Base-by-base conservation (phyloP, 176 grass and related monocot genomes). In the Chloris gayana region DNA sequence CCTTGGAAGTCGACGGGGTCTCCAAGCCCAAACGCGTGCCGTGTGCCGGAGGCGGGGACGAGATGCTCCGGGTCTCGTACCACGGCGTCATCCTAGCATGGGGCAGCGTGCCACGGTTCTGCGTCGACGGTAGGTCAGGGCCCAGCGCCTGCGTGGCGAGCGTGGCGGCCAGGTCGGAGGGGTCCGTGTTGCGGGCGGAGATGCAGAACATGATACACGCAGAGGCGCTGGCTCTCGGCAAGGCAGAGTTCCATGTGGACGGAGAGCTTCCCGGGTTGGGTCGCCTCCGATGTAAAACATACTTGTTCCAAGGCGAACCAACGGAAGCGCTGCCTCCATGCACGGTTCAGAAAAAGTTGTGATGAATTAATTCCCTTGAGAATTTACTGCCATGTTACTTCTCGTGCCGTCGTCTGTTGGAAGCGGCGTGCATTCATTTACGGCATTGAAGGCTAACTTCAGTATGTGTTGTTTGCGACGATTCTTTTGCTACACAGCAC, bases 241-340 rank as follows among this genome's bases (percentile, higher is more conserved):
- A 65, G 39, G 59, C 29, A 21, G 9, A 50, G 27, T 78, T 65
- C 21, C 18, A 64, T 4, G 60, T 77, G 9, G 27, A 77, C 9
- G 75, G 75, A 64, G 59, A 77, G 39, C 39, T 77, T 15, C 25
- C 15, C 0, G 75, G 75, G 12, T 26, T 77, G 19, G 75, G 75
- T 14, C 61, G 61, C 11, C 54, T 76, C 11, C 56, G 74, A 35
- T 76, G 74, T 34, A 41, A 76, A 37, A 27, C 22, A 4, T 76
- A 29, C 0, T 26, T 76, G 37, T 4, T 62, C 5, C 2, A 62
- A 29, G 46, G 15, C 46, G 46, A 49, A 49, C 15, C 14, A 0
- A 5, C 12, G 46, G 14, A 49, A 14, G 2, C 46, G 46, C 46
- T 49, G 46, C 46, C 46, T 49, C 46, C 46, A 49, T 49, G 14